Evolutionary conservation across 768 basidiomycete species (phyloP).

Genomic region (Tricholoma sp.): DNA sequence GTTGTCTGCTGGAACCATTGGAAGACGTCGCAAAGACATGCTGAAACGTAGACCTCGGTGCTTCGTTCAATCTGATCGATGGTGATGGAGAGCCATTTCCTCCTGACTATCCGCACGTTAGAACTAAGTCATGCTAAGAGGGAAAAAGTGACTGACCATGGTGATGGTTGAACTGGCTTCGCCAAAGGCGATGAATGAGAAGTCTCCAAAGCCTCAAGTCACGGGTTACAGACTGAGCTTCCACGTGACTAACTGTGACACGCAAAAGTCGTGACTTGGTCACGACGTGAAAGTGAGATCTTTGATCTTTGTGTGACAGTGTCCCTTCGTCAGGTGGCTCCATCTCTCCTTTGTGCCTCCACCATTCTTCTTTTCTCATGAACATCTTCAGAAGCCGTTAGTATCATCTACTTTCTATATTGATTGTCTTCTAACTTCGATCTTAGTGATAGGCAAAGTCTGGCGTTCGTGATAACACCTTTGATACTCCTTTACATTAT

Average conservation of each 20-base stretch:
- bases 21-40: slow-evolving; percentile 22
- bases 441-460: slow-evolving; percentile 81
- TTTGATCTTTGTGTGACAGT: slow-evolving; percentile 2
- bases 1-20: slow-evolving; percentile 25
- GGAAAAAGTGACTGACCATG: not conserved
- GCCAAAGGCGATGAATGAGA: no score
- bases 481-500: slow-evolving; percentile 8
- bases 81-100: slow-evolving; percentile 30
- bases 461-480: slow-evolving; percentile 68
- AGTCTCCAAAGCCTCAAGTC: no score
- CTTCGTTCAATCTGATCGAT: slow-evolving; percentile 16
- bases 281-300: slow-evolving; percentile 29
- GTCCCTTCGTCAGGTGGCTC: not conserved
- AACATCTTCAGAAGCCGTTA: slow-evolving; percentile 81
- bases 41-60: slow-evolving; percentile 27
- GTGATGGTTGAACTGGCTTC: not conserved
- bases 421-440: slow-evolving; percentile 14
- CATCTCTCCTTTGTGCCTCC: slow-evolving; percentile 13
- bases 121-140: not conserved
- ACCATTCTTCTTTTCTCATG: slow-evolving; percentile 36
- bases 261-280: slow-evolving; percentile 28
- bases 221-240: no score
- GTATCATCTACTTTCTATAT: slow-evolving; percentile 24
- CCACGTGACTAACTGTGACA: slow-evolving; percentile 10
- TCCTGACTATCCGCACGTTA: not conserved